Percentiles rank a stretch among this genome's conserved stretches.
Evolutionary conservation across 2,329 filamentous ascomycete genomes (phyloP).

Genomic region (Colletotrichum sp.): DNA sequence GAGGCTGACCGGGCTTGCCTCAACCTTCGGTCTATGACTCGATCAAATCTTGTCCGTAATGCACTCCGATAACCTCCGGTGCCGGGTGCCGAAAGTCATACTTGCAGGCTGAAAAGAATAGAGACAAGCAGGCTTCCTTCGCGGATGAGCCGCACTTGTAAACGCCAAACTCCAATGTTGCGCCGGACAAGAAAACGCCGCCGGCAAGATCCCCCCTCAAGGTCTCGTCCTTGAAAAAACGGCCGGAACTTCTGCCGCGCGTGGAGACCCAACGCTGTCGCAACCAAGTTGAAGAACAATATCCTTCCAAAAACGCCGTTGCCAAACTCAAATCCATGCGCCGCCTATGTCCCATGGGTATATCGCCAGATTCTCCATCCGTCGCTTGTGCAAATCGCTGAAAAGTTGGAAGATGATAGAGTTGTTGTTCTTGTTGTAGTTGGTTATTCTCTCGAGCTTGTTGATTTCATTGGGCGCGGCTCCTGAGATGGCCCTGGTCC

Average conservation of each 20-base stretch:
- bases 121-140: background rate
- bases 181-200: background rate
- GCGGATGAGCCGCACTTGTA: background rate
- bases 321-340: background rate
- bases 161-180: background rate
- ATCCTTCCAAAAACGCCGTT: conserved; percentile 3
- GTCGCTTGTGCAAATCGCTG: background rate
- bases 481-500: background rate
- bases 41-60: background rate
- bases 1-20: background rate
- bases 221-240: background rate
- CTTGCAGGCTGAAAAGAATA: background rate
- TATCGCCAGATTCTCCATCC: background rate
- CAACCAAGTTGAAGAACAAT: background rate
- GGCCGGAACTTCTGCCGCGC: background rate
- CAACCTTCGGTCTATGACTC: background rate
- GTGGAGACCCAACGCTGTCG: background rate
- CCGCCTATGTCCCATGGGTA: background rate
- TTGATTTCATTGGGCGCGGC: background rate
- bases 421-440: background rate
- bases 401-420: background rate
- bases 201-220: background rate
- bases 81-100: background rate
- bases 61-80: background rate
- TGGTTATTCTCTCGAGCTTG: background rate